Conservation (phyloP, 331 rosid species). For the Malus hybrid region DNA sequence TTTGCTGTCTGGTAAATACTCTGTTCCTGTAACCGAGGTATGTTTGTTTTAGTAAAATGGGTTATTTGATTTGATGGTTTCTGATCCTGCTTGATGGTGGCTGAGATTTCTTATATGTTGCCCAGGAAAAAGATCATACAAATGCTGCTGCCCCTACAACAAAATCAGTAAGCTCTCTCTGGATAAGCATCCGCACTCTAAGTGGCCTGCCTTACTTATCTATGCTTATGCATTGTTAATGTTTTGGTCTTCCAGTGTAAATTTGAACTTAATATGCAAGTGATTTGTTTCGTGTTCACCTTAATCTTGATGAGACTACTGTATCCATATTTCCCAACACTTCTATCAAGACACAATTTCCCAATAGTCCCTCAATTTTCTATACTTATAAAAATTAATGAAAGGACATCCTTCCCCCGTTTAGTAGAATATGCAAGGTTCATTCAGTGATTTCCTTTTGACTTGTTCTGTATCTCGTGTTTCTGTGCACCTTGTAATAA, state of each 20-base stretch:
- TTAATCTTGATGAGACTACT: too few relatives aligned
- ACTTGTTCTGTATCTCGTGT: constrained; percentile 5
- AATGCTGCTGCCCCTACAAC: constrained; percentile 37
- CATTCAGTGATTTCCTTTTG: constrained; percentile 9
- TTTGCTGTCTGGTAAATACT: constrained; percentile 88
- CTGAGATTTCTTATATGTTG: constrained; percentile 10
- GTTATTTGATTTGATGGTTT: constrained; percentile 3
- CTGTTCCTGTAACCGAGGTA: constrained; percentile 68
- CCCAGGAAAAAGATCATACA: constrained; percentile 52
- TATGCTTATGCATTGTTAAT: neutral
- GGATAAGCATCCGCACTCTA: neutral
- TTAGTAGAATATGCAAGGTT: neutral
- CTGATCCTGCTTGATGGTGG: constrained; percentile 4
- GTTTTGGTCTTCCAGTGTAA: too few relatives aligned
- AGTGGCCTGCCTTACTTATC: neutral
- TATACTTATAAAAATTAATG: too few relatives aligned
- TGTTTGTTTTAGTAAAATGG: neutral
- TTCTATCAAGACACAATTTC: too few relatives aligned
- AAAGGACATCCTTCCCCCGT: too few relatives aligned
- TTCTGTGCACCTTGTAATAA: constrained; percentile 1
- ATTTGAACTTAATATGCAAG: too few relatives aligned
- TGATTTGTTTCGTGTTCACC: too few relatives aligned
- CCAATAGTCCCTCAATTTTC: too few relatives aligned
- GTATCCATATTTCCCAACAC: too few relatives aligned
- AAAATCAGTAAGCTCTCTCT: constrained; percentile 45